Percentiles rank a stretch among this genome's conserved stretches.
Conservation (phyloP, 371 early-diverging fungal species). For the Mortierella sp. region DNA sequence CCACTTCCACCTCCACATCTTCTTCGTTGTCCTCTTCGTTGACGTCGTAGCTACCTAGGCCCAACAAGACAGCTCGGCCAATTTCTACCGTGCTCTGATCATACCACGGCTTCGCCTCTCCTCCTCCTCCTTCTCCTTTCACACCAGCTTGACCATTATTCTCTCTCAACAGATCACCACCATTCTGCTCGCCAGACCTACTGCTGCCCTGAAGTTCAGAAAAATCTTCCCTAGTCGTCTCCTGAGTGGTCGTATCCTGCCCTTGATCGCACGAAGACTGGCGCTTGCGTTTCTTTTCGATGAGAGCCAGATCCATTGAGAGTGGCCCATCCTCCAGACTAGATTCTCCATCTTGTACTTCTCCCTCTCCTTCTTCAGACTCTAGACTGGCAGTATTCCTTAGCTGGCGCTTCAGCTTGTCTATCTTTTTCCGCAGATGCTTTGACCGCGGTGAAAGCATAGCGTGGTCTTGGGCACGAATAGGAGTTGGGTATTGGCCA, state of each 20-base stretch:
- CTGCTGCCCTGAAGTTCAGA: constrained; percentile 5
- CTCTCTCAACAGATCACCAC: neutral
- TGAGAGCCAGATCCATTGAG: constrained; percentile 33
- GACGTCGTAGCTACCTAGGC: neutral
- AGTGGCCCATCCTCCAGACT: constrained; percentile 41
- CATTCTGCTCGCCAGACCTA: no score
- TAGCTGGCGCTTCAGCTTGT: constrained; percentile 37
- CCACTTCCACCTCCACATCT: no score
- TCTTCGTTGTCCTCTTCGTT: neutral
- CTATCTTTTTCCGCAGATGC: constrained; percentile 36
- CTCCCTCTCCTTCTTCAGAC: neutral
- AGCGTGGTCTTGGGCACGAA: neutral
- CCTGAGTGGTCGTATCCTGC: constrained; percentile 27
- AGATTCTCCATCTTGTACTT: constrained; percentile 16
- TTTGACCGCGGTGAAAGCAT: constrained; percentile 48
- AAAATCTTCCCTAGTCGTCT: constrained; percentile 21
- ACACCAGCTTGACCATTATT: no score
- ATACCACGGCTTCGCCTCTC: neutral
- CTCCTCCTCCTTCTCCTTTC: neutral
- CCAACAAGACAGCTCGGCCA: neutral
- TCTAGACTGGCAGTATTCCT: constrained; percentile 43
- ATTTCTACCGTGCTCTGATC: constrained; percentile 37
- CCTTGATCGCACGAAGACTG: constrained; percentile 26
- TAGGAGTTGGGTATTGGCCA: neutral
- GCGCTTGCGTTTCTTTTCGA: constrained; percentile 48